Evolutionary conservation across 176 grass and related monocot species (phyloP).

Genomic region (Avena eriantha): DNA sequence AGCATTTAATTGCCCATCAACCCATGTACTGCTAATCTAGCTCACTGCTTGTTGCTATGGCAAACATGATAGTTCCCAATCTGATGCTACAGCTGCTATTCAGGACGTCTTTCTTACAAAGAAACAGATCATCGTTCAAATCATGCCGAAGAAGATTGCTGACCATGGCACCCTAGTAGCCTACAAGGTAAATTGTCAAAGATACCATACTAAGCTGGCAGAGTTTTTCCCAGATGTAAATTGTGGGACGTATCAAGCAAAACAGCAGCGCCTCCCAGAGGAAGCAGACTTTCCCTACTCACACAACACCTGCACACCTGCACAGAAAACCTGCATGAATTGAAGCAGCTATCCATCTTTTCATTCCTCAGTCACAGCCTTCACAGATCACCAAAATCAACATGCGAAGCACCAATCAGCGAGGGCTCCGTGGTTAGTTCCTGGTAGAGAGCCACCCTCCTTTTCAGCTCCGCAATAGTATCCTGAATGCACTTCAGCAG

Average conservation of each 20-base stretch:
- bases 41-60: background rate
- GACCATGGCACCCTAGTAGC: background rate
- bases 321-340: background rate
- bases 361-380: background rate
- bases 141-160: background rate
- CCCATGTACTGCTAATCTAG: too few species aligned
- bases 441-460: background rate
- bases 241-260: background rate
- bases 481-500: background rate
- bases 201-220: background rate
- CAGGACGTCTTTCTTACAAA: background rate
- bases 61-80: background rate
- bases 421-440: background rate
- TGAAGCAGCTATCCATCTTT: background rate
- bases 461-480: background rate
- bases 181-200: background rate
- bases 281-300: background rate
- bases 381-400: background rate
- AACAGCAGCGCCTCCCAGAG: background rate
- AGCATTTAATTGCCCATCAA: background rate
- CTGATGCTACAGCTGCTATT: background rate
- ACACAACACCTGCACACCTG: background rate
- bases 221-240: background rate
- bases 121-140: background rate
- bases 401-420: background rate